phyloP scores from a whole-genome alignment of 495 filamentous ascomycete species.

The Aspergillus biplanus region DNA sequence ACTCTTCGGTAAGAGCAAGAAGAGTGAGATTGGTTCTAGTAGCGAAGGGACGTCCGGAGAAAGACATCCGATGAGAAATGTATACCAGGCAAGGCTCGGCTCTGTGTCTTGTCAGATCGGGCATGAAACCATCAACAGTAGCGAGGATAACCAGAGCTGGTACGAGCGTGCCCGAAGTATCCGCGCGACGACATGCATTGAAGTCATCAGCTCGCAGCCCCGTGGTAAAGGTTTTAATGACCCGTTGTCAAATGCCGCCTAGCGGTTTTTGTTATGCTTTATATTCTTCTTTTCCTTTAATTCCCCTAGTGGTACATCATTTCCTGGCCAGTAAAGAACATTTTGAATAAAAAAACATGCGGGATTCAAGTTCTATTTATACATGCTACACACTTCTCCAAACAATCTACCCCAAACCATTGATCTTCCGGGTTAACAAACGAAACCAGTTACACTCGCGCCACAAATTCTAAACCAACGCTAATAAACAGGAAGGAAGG shows the following conservation, averaged over 20 bases:
- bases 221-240: background rate
- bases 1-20: background rate
- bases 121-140: background rate
- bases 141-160: background rate
- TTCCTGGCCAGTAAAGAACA: background rate
- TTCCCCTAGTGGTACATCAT: background rate
- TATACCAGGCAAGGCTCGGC: background rate
- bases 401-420: no score
- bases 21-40: background rate
- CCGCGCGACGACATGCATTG: constrained; percentile 5
- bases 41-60: background rate
- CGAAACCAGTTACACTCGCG: no score
- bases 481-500: no score
- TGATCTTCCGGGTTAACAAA: no score
- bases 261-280: background rate
- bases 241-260: background rate
- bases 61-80: constrained; percentile 3
- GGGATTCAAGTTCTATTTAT: no score
- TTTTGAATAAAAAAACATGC: no score
- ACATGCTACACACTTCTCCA: no score
- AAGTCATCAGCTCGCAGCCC: background rate
- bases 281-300: no score
- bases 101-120: background rate
- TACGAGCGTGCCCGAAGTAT: background rate
- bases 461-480: no score